Conservation (phyloP, 1,284 basidiomycete genomes). For the Leccinum solheimii region DNA sequence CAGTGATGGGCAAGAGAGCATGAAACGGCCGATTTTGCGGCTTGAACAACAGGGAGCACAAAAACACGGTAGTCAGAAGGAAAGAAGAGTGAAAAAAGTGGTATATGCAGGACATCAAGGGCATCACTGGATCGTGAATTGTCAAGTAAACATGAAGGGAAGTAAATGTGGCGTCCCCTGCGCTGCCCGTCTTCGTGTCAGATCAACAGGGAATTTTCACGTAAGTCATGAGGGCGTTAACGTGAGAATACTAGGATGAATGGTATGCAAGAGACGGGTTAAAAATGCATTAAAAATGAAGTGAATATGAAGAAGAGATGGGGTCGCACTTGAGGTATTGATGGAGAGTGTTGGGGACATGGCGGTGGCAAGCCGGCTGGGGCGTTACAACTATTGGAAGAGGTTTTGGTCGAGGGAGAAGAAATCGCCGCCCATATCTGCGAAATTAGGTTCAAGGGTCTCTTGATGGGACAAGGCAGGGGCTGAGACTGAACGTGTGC, state of each 20-base stretch:
- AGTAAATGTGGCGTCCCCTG: conserved; percentile 13
- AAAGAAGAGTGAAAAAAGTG: conserved; percentile 24
- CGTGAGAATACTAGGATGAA: conserved; percentile 29
- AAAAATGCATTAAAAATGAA: conserved; percentile 33
- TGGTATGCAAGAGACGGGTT: conserved; percentile 36
- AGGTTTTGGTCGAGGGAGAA: conserved; percentile 45
- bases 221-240: conserved; percentile 19
- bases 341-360: conserved; percentile 9
- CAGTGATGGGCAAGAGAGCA: conserved; percentile 39
- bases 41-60: conserved; percentile 27
- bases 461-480: conserved; percentile 21
- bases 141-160: conserved; percentile 28
- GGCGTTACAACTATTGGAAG: conserved; percentile 39
- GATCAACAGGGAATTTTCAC: conserved; percentile 21
- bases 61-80: conserved; percentile 15
- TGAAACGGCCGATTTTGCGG: conserved; percentile 23
- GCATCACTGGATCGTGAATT: conserved; percentile 29
- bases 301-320: conserved; percentile 15
- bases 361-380: background rate
- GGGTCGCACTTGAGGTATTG: conserved; percentile 8
- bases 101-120: conserved; percentile 29
- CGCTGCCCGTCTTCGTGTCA: conserved; percentile 12
- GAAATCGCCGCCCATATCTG: conserved; percentile 51
- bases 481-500: conserved; percentile 39
- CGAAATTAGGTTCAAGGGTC: conserved; percentile 38